Base-by-base conservation (phyloP, 768 basidiomycete genomes). In the Psilocybe cubensis region DNA sequence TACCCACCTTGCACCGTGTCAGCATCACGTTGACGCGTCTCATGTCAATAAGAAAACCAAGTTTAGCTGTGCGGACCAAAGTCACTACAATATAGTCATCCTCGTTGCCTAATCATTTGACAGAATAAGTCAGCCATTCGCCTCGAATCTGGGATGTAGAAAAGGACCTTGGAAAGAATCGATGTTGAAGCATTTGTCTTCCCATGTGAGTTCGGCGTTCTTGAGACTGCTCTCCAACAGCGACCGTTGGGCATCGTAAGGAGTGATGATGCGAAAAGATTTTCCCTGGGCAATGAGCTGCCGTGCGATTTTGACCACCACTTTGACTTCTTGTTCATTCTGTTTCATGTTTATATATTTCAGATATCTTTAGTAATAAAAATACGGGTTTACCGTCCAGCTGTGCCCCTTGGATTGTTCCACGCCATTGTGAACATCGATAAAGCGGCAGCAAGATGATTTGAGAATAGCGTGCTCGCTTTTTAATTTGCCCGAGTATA, bases 1-100 rank as follows among this genome's bases (percentile, higher is more conserved):
- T 86, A 18, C 81, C 82, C 51, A 71, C 79, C 69, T 87, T 85
- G 75, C 86, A 88, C 24, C 89, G 77, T 3, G 84, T 84, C 21
- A 91, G 77, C 88, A 91, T 89, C 52, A 91, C 90, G 72, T 91
- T 91, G 28, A 84, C 79, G 7, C 90, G 80, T 17, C 86, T 76
- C 27, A 65, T 24, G 53, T 85, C 82, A 6, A 66, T 59, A 52
- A 92, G 70, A 63, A 92, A 92, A 0, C 91, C 91, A 24, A 88
- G 73, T 3, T 76, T 79, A 27, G 70, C 72, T 0, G 89, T 80
- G 24, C 90, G 80, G 4, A 90, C 89, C 12, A 89, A 60, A 8
- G 91, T 91, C 46, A 92, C 79, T 56, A 92, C 79, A 44, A 92
- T 87, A 27, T 82, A 83, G 57, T 89, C 83, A 12, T 80, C 87